phyloP scores from a whole-genome alignment of 305 asterid genomes.

The Ajuga reptans region DNA sequence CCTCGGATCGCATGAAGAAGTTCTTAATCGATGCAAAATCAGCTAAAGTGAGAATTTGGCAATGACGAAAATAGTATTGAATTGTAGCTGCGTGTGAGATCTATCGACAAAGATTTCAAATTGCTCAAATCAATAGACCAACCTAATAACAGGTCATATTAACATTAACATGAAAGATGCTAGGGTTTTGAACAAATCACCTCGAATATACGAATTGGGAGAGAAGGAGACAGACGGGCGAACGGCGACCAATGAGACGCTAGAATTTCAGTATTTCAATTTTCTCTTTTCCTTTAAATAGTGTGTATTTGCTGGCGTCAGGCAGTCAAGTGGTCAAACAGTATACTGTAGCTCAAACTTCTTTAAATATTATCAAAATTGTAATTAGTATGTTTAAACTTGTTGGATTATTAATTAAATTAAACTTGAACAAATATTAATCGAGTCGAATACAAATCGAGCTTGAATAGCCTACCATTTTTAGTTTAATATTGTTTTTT shows the following conservation, averaged over 20 bases:
- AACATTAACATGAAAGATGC: neutral
- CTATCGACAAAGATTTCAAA: constrained; percentile 12
- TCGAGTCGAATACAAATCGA: too few species aligned
- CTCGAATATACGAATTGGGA: constrained; percentile 19
- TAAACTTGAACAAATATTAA: too few species aligned
- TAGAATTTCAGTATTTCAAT: constrained; percentile 1
- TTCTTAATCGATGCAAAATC: constrained; percentile 16
- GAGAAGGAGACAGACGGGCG: neutral
- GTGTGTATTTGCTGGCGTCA: neutral
- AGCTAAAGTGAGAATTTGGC: constrained; percentile 9
- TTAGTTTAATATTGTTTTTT: too few species aligned
- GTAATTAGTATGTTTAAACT: too few species aligned
- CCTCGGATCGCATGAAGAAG: constrained; percentile 26
- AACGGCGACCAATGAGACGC: constrained; percentile 12
- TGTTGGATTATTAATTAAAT: too few species aligned
- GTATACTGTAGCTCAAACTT: neutral
- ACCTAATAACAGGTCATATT: neutral
- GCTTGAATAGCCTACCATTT: too few species aligned
- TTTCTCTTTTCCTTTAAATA: neutral
- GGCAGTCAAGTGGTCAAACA: constrained; percentile 2
- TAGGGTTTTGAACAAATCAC: constrained; percentile 32
- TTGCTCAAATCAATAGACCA: neutral
- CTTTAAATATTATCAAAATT: too few species aligned
- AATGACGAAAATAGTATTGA: neutral
- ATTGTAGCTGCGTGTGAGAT: constrained; percentile 17